Base-by-base conservation (phyloP, 1,139 yeast species). In the Debaryomyces fabryi region DNA sequence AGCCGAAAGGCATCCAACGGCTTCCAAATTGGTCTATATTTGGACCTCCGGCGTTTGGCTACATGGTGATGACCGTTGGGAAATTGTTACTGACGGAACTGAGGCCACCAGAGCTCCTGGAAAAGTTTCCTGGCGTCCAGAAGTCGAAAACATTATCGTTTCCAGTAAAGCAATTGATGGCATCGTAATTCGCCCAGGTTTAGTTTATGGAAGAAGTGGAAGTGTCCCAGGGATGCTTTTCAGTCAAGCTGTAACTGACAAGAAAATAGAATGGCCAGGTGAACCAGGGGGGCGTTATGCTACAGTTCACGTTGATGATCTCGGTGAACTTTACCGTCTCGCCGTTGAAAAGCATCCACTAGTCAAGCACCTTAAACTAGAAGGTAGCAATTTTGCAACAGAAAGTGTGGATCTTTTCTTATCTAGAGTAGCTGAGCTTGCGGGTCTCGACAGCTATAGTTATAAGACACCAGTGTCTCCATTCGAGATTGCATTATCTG, bases 11-110 rank as follows among this genome's bases (percentile, higher is more conserved):
- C 36, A 44, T 32, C 25, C 44, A 24, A 44, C 47, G 23, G 47
- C 47, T 15, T 25, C 44, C 4, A 39, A 44, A 23, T 44, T 44
- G 29, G 44, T 35, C 4, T 44, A 44, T 25, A 10, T 43, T 32
- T 44, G 47, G 47, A 44, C 47, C n/a, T 39, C 47, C 1, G 47
- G 47, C 3, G 47, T 44, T 27, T 44, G 47, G 47, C 23, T 44
- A 44, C 47, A 44, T 23, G 47, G 47, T 4, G 44, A 44, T 32
- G 25, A 44, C 12, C 47, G 43, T 15, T 44, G 42, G 42, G 47
- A 44, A 39, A 24, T 44, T 39, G 44, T 44, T 15, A 39, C 47
- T 21, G 47, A 44, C 13, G 44, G 47, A 25, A 39, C 47, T 21
- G 47, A 38, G 18, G 47, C 38, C 8, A 38, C 44, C 21, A 25